These are phyloP conservation scores for Phytophthora idaei DNA, from an alignment of 352 stramenopile species.

Conservation along the genomic window DNA sequence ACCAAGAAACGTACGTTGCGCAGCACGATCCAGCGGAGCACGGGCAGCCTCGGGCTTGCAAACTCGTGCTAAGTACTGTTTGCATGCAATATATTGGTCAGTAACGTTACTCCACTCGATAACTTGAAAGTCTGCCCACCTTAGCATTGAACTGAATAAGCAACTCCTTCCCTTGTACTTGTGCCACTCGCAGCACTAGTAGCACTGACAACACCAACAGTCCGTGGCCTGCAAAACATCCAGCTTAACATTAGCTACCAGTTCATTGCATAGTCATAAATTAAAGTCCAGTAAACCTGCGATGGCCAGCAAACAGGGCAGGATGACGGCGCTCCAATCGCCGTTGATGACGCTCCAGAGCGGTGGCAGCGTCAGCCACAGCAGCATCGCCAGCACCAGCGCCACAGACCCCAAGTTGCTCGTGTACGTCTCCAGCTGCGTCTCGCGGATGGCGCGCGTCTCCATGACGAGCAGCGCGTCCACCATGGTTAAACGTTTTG, in stretches of 20 bases:
- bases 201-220: slow-evolving; percentile 60
- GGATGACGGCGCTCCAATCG: slow-evolving; percentile 65
- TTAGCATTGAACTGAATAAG: slow-evolving; percentile 66
- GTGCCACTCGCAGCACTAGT: slow-evolving; percentile 62
- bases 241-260: slow-evolving; percentile 5
- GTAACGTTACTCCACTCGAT: not conserved
- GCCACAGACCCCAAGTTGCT: slow-evolving; percentile 50
- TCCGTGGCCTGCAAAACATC: slow-evolving; percentile 40
- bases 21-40: slow-evolving; percentile 34
- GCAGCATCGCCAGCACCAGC: slow-evolving; percentile 41
- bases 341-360: slow-evolving; percentile 76
- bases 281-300: slow-evolving; percentile 30
- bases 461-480: slow-evolving; percentile 61
- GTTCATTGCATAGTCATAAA: not conserved
- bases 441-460: slow-evolving; percentile 65
- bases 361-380: slow-evolving; percentile 64
- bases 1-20: slow-evolving; percentile 38
- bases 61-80: slow-evolving; percentile 43
- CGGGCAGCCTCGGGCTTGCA: slow-evolving; percentile 27
- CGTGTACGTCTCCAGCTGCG: slow-evolving; percentile 69
- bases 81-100: slow-evolving; percentile 9
- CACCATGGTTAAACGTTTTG: slow-evolving; percentile 17
- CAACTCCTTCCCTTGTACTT: slow-evolving; percentile 69
- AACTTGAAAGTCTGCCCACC: slow-evolving; percentile 27
- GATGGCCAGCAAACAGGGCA: slow-evolving; percentile 64